Percentiles rank a stretch among this genome's conserved stretches.
phyloP scores from a whole-genome alignment of 306 rosid species.

The Carpinus fangiana region DNA sequence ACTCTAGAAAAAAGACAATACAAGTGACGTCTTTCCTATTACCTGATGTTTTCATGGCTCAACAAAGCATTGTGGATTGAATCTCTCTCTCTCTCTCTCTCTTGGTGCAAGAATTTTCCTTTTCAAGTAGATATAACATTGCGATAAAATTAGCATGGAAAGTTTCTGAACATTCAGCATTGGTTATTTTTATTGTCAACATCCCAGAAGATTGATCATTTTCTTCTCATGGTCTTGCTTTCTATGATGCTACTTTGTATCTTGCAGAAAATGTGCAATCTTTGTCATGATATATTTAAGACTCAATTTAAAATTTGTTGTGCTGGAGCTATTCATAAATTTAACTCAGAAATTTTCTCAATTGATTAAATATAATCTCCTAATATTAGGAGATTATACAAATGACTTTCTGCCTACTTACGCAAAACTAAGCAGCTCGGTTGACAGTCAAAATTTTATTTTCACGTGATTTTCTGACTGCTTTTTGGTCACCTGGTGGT shows the following conservation, averaged over 20 bases:
- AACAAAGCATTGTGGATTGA: background rate
- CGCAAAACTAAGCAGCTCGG: no score
- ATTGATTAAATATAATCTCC: no score
- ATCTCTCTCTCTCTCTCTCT: background rate
- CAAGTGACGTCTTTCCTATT: background rate
- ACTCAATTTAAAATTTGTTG: background rate
- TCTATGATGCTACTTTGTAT: background rate
- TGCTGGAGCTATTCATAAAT: background rate
- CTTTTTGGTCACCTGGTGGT: background rate
- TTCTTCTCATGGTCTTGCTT: background rate
- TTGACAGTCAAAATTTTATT: no score
- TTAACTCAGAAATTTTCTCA: no score
- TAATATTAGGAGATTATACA: no score
- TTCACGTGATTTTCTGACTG: no score
- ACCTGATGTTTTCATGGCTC: background rate
- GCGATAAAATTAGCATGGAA: background rate
- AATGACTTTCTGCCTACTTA: no score
- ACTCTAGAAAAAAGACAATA: background rate
- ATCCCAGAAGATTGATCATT: background rate
- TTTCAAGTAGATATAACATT: background rate
- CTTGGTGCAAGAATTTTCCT: background rate
- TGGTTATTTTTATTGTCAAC: background rate
- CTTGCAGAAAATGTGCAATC: background rate
- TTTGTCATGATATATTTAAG: background rate
- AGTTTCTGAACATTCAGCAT: background rate